phyloP scores from a whole-genome alignment of 441 rosid genomes.

The Bruguiera hainesii region DNA sequence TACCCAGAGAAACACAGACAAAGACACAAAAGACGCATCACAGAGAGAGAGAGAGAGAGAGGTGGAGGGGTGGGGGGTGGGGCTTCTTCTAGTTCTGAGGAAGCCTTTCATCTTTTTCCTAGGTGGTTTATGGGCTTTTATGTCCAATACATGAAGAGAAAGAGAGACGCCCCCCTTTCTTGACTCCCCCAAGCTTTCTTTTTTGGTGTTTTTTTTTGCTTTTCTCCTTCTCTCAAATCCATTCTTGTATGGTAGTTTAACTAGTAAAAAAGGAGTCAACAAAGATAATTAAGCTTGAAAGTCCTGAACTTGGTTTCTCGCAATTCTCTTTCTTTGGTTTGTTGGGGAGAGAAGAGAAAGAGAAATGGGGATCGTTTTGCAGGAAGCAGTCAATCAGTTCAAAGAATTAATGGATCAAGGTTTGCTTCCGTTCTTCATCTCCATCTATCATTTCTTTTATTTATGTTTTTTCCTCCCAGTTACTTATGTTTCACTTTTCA shows the following conservation, averaged over 20 bases:
- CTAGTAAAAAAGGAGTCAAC: conserved; percentile 3
- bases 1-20: background rate
- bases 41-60: background rate
- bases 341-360: background rate
- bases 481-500: background rate
- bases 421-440: conserved; percentile 11
- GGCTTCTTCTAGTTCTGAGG: background rate
- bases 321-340: background rate
- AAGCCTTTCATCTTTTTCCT: conserved; percentile 8
- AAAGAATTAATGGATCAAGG: conserved; percentile 72
- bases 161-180: conserved; percentile 18
- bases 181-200: conserved; percentile 12
- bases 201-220: background rate
- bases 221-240: conserved; percentile 3
- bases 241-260: background rate
- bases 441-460: background rate
- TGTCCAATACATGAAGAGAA: background rate
- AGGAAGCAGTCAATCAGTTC: conserved; percentile 65
- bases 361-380: conserved; percentile 55
- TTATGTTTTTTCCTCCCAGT: background rate
- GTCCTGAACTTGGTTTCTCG: background rate
- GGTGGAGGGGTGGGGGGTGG: background rate
- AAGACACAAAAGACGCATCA: too few species aligned
- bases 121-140: conserved; percentile 20
- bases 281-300: background rate